Evolutionary conservation across 768 basidiomycete genomes (phyloP).

Genomic region (Chalciporus pseudorubinellus): DNA sequence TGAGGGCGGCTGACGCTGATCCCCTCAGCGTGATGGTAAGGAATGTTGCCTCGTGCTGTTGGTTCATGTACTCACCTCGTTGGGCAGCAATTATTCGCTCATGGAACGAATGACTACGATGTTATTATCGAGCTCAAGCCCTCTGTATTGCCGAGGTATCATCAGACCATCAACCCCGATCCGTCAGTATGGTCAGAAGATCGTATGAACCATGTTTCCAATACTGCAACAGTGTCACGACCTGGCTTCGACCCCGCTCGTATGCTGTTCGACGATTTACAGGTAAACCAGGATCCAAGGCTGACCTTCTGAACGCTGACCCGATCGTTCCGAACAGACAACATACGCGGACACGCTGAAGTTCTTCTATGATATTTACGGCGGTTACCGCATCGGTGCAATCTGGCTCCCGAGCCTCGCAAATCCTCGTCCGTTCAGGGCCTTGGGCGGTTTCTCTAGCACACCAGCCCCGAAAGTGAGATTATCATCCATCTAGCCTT

Average conservation of each 20-base stretch:
- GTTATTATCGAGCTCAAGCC: conserved; percentile 76
- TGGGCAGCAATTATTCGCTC: conserved; percentile 74
- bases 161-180: conserved; percentile 64
- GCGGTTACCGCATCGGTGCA: conserved; percentile 74
- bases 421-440: conserved; percentile 66
- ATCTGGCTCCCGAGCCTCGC: conserved; percentile 83
- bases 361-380: conserved; percentile 81
- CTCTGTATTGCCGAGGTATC: conserved; percentile 62
- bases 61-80: background rate
- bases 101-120: conserved; percentile 84
- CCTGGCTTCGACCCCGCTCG: conserved; percentile 82
- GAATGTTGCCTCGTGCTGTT: conserved; percentile 2
- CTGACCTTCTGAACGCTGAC: background rate
- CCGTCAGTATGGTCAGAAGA: conserved; percentile 43
- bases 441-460: conserved; percentile 79
- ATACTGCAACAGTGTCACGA: conserved; percentile 32
- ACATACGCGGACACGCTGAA: conserved; percentile 74
- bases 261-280: conserved; percentile 65
- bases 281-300: conserved; percentile 47
- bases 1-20: conserved; percentile 53
- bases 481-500: background rate
- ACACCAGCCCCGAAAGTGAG: conserved; percentile 45
- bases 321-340: conserved; percentile 40
- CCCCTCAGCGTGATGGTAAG: conserved; percentile 58
- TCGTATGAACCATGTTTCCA: conserved; percentile 30